Evolutionary conservation across 176 grass and related monocot genomes (phyloP).

Genomic region (Carex pumila): DNA sequence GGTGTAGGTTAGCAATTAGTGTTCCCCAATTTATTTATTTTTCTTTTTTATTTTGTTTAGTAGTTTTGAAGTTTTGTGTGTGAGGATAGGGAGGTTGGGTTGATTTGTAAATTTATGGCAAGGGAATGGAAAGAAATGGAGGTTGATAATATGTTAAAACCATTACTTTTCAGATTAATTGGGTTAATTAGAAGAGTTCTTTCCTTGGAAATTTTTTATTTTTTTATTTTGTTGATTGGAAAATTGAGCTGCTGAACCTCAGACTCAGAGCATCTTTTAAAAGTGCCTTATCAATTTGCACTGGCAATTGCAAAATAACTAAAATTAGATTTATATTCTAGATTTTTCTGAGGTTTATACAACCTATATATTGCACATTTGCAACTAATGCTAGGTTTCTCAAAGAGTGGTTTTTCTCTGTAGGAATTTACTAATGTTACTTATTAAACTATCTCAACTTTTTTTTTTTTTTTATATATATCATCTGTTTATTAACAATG

Average conservation of each 20-base stretch:
- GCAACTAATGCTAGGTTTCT: background rate
- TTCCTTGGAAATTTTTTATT: background rate
- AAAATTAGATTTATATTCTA: background rate
- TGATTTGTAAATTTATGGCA: constrained; percentile 5
- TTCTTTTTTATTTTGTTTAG: background rate
- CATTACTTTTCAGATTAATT: background rate
- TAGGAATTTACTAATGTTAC: too few relatives aligned
- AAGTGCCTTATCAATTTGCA: background rate
- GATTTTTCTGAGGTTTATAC: background rate
- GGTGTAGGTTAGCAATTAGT: constrained; percentile 16
- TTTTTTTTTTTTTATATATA: too few relatives aligned
- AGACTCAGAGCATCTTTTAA: background rate
- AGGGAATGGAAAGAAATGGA: too few relatives aligned
- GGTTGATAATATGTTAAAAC: background rate
- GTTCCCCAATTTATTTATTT: background rate
- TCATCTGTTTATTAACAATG: background rate
- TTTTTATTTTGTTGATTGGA: background rate
- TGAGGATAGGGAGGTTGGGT: background rate
- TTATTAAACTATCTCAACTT: too few relatives aligned
- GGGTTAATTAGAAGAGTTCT: background rate
- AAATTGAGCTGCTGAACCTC: background rate
- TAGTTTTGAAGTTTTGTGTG: background rate
- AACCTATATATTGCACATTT: background rate
- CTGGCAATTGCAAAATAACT: background rate
- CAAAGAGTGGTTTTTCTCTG: too few relatives aligned